phyloP scores from a whole-genome alignment of 2,329 filamentous ascomycete genomes.

The Beauveria medogensis region DNA sequence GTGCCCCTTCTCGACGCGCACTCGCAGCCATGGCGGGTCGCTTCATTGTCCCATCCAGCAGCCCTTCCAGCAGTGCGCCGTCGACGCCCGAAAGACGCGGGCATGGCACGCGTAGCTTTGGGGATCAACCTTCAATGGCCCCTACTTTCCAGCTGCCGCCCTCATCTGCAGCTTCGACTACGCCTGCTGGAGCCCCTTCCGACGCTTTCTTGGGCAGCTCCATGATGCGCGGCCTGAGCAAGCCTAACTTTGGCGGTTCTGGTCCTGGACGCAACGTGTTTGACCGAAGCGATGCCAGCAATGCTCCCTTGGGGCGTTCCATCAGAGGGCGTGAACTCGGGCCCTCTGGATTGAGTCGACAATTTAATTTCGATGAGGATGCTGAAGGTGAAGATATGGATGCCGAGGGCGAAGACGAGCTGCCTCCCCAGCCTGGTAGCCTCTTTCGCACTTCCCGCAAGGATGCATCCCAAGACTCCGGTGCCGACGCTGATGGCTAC shows the following conservation, averaged over 20 bases:
- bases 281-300: constrained; percentile 27
- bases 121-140: constrained; percentile 43
- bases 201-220: constrained; percentile 48
- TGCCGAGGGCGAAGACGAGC: constrained; percentile 27
- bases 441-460: constrained; percentile 24
- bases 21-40: constrained; percentile 30
- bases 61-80: constrained; percentile 34
- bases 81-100: constrained; percentile 39
- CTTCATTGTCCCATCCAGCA: constrained; percentile 37
- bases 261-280: constrained; percentile 29
- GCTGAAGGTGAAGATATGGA: constrained; percentile 23
- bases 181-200: constrained; percentile 47
- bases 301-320: constrained; percentile 40
- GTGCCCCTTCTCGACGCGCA: neutral
- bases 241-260: constrained; percentile 30
- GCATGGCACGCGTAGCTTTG: constrained; percentile 31
- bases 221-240: constrained; percentile 36
- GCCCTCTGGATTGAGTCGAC: constrained; percentile 44
- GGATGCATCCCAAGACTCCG: constrained; percentile 7
- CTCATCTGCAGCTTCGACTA: constrained; percentile 46
- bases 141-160: constrained; percentile 44
- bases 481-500: constrained; percentile 22
- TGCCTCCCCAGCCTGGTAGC: constrained; percentile 23
- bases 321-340: constrained; percentile 33
- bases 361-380: constrained; percentile 28